These are phyloP conservation scores for Ophiocordyceps sinensis DNA, from an alignment of 2,329 filamentous ascomycete species.

Conservation along the genomic window DNA sequence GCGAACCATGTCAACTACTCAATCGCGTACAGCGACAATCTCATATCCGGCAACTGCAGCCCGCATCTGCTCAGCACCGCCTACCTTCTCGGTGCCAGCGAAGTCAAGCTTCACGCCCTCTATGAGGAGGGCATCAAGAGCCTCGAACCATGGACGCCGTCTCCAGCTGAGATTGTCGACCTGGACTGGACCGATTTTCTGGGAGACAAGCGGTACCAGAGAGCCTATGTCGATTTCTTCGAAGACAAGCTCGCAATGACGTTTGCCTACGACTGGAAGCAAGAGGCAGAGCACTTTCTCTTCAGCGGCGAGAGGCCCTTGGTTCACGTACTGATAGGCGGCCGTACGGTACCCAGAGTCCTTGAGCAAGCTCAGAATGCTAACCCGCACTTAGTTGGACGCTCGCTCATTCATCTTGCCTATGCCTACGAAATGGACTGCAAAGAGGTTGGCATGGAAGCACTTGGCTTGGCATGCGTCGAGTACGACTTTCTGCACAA, in stretches of 20 bases:
- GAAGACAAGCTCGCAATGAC: conserved; percentile 71
- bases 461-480: conserved; percentile 51
- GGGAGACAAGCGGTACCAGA: conserved; percentile 67
- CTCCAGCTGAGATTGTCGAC: conserved; percentile 68
- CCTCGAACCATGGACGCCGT: conserved; percentile 69
- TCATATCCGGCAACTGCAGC: conserved; percentile 69
- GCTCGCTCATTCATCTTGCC: conserved; percentile 88
- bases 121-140: conserved; percentile 63
- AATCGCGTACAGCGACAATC: conserved; percentile 56
- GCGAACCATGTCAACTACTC: conserved; percentile 86
- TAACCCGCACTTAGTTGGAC: conserved; percentile 47
- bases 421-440: conserved; percentile 84
- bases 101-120: conserved; percentile 59
- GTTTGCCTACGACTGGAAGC: conserved; percentile 72
- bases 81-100: conserved; percentile 67
- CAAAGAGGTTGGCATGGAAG: conserved; percentile 78
- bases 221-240: conserved; percentile 88
- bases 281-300: conserved; percentile 61
- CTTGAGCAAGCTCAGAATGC: not conserved
- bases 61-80: conserved; percentile 72
- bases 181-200: conserved; percentile 80
- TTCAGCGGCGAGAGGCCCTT: conserved; percentile 62
- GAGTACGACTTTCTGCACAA: conserved; percentile 47
- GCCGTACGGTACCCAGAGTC: conserved; percentile 39
- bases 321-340: conserved; percentile 65